phyloP scores from a whole-genome alignment of 495 filamentous ascomycete species.

The Penicillium fimorum region DNA sequence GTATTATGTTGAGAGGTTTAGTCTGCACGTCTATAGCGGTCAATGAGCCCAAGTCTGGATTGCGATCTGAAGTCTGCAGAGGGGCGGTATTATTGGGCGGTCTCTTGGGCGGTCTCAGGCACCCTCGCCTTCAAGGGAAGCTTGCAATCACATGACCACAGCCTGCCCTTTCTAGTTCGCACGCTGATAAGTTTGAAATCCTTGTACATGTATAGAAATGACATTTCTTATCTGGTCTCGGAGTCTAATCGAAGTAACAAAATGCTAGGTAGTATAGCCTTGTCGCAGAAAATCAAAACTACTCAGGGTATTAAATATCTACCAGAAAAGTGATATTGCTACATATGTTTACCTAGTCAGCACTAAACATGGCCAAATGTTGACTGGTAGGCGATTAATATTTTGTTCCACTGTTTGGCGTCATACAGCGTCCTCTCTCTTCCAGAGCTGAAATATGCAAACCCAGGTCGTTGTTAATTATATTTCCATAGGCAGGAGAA shows the following conservation, averaged over 20 bases:
- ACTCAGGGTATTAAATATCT: too few relatives aligned
- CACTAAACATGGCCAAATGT: too few relatives aligned
- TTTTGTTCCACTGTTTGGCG: background rate
- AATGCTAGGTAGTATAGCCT: background rate
- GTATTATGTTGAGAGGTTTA: conserved; percentile 2
- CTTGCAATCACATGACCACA: conserved; percentile 7
- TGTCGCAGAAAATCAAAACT: too few relatives aligned
- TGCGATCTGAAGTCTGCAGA: conserved; percentile 7
- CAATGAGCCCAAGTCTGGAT: conserved; percentile 8
- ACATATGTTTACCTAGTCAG: too few relatives aligned
- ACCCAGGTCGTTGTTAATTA: background rate
- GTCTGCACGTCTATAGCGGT: conserved; percentile 2
- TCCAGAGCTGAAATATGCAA: background rate
- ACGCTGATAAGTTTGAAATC: background rate
- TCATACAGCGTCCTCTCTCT: background rate
- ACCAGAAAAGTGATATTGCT: too few relatives aligned
- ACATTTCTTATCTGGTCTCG: background rate
- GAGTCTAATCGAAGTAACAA: background rate
- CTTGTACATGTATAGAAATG: background rate
- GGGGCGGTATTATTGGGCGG: background rate
- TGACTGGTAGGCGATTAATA: background rate
- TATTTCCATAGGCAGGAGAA: too few relatives aligned
- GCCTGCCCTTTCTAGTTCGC: too few relatives aligned
- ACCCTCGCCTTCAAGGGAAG: background rate
- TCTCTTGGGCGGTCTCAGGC: background rate